Evolutionary conservation across 805 yeast genomes (phyloP), one percentile per base, ranked within the genome.

Genomic region (Torulaspora microellipsoides): DNA sequence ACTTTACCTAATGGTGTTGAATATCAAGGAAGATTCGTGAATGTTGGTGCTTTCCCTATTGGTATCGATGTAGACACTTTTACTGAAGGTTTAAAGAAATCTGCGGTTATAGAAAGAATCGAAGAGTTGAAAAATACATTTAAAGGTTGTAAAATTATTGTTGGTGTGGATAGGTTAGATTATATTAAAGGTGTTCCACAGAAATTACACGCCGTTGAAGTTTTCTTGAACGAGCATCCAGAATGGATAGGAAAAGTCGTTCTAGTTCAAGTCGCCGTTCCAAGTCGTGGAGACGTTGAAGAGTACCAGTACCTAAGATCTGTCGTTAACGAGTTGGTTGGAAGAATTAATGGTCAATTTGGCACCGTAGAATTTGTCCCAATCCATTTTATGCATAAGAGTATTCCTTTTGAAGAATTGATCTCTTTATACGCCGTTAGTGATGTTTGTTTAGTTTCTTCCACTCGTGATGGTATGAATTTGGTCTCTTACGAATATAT

Each of bases 391-490:
- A 75, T 93, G 83, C 99, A 93, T 70, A 88, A 83, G 60, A 81
- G 95, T 1, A 80, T 93, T 35, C 85, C 90, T 36, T 93, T 95
- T 61, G 84, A 90, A 39, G 99, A 93, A 66, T 75, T 95, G 62
- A 86, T 91, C 48, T 81, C 97, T 10, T 75, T 93, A 44, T 93
- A 95, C 62, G 75, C 85, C 11, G 74, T 84, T 15, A 78, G 91
- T 51, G 99, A 93, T 58, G 95, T 86, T 17, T 95, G 99, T 65
- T 68, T 90, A 9, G 97, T 93, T 27, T 81, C 93, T 35, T 85
- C 95, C 2, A 95, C 99, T 0, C 78, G 99, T 60, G 99, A 93
- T 63, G 99, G 99, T 56, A 93, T 93, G 99, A 93, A 93, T 63
- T 76, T 93, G 58, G 99, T 95, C 34, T 80, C 91, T 41, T 95